Percentiles rank a stretch among this genome's conserved stretches.
phyloP scores from a whole-genome alignment of 1,139 yeast species.

The Trichomonascaceae sp. region DNA sequence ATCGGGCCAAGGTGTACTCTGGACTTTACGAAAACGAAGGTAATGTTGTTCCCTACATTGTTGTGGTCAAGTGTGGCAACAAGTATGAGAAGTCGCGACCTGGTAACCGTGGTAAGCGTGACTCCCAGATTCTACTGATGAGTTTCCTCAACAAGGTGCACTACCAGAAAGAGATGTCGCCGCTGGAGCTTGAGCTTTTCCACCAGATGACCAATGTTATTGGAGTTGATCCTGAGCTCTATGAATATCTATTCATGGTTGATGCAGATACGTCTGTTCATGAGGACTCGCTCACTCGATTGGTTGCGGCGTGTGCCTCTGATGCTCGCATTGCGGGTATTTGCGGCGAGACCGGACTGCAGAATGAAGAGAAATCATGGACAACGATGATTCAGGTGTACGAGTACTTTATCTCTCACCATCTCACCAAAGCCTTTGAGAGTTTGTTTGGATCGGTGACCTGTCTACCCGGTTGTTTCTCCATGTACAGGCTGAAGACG shows the following conservation, averaged over 20 bases:
- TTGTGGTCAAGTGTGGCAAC: constrained; percentile 29
- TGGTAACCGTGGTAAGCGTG: constrained; percentile 33
- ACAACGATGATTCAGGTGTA: constrained; percentile 32
- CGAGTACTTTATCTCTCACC: constrained; percentile 31
- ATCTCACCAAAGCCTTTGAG: constrained; percentile 31
- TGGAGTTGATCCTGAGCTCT: constrained; percentile 31
- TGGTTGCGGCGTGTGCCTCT: constrained; percentile 27
- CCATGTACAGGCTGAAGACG: constrained; percentile 28
- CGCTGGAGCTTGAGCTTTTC: constrained; percentile 29
- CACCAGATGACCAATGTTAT: constrained; percentile 30
- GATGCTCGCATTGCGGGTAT: constrained; percentile 29
- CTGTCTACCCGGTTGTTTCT: constrained; percentile 32
- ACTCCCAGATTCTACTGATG: constrained; percentile 30
- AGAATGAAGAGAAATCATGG: constrained; percentile 27
- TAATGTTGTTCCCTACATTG: constrained; percentile 28
- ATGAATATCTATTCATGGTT: constrained; percentile 28
- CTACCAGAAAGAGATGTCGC: constrained; percentile 27
- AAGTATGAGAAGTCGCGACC: constrained; percentile 25
- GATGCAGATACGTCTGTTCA: constrained; percentile 31
- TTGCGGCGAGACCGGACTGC: constrained; percentile 31
- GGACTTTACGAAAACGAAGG: constrained; percentile 30
- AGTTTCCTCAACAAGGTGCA: constrained; percentile 29
- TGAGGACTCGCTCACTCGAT: constrained; percentile 26
- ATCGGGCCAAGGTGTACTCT: constrained; percentile 29
- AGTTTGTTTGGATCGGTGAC: constrained; percentile 30